Evolutionary conservation across 2,329 filamentous ascomycete species (phyloP), one percentile per base, ranked within the genome.

Genomic region (Scedosporium apiospermum): DNA sequence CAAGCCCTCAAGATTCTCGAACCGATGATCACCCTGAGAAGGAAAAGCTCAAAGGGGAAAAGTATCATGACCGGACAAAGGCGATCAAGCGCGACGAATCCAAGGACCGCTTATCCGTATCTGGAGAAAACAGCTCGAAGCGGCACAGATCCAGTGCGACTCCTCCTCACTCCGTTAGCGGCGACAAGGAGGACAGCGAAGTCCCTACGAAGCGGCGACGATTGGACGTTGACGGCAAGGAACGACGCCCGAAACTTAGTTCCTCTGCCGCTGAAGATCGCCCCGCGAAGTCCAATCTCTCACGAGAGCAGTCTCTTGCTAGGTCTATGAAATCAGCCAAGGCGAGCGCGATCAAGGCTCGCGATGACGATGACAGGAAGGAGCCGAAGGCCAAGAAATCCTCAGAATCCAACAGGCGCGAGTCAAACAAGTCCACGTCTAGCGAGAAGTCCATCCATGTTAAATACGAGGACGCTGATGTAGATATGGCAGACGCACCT

Each of bases 21-120:
- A 57, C 26, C 34, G 82, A 86, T 5, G 82, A 85, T 26, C 62
- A 67, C 4, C 61, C 69, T 18, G 79, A 81, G 44, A 80, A 78
- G 67, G 63, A 72, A 30, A 72, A 74, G 61, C 66, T 66, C 9
- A 75, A 78, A 49, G 77, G 78, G 1, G 83, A 86, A 65, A 85
- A 81, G 64, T 81, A 84, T 62, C 81, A 84, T 62, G 83, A 86
- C 65, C 78, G 83, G 61, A 82, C 84, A 23, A 85, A 86, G 67
- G 81, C 83, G 18, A 71, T 87, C 12, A 87, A 85, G 69, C 77
- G 83, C 63, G 84, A 88, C 65, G 83, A 85, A 65, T 84, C 83
- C 3, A 80, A 79, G 61, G 85, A 88, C 64, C 76, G 79, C 34
- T 70, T 80, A 12, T 78, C 78, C 7, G 75, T 79, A 57, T 75